phyloP scores from a whole-genome alignment of 495 filamentous ascomycete species.

The Bathelium albidoporum region DNA sequence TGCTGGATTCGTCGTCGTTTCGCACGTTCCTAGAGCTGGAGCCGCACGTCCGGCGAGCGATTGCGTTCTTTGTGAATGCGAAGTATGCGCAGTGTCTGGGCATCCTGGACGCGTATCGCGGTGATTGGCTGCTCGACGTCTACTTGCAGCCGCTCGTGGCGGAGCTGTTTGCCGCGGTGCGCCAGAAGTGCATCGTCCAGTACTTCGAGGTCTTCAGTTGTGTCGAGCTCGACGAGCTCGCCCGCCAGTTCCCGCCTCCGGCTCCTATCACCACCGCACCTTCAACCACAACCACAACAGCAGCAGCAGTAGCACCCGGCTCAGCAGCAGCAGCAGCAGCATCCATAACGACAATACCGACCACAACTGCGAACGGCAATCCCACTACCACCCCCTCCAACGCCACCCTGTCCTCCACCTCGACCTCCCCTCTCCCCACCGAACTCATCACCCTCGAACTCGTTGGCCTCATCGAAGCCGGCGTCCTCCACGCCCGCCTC shows the following conservation, averaged over 20 bases:
- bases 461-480: constrained; percentile 59
- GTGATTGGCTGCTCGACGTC: constrained; percentile 83
- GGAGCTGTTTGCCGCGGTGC: constrained; percentile 59
- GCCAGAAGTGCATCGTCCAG: constrained; percentile 85
- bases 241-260: constrained; percentile 23
- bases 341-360: neutral
- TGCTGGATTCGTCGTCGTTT: constrained; percentile 73
- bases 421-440: constrained; percentile 55
- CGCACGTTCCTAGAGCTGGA: constrained; percentile 84
- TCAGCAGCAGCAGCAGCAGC: neutral
- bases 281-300: neutral
- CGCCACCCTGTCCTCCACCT: constrained; percentile 29
- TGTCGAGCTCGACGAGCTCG: constrained; percentile 33
- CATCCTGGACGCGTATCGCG: constrained; percentile 67
- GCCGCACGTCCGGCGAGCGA: constrained; percentile 85
- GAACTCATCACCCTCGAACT: constrained; percentile 68
- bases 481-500: constrained; percentile 66
- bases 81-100: constrained; percentile 76
- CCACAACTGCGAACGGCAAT: no score
- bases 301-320: neutral
- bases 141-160: constrained; percentile 68
- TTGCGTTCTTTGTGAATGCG: constrained; percentile 74
- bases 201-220: constrained; percentile 48
- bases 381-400: neutral
- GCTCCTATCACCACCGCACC: neutral